phyloP scores from a whole-genome alignment of 1,139 yeast species.

The Protomyces lactucae-debilis region DNA sequence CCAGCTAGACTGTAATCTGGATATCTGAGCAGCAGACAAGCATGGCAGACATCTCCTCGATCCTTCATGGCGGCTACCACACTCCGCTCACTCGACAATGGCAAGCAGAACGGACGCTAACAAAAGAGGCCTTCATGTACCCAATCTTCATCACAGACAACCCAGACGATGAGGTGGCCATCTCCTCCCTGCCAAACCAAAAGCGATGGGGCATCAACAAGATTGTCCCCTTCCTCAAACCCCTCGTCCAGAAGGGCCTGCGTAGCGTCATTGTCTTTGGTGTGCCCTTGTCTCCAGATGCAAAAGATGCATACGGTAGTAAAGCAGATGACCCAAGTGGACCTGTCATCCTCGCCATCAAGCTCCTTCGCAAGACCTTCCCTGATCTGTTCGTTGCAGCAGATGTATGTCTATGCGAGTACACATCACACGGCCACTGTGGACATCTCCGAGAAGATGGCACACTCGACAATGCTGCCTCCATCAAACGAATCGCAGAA shows the following conservation, averaged over 20 bases:
- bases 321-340: constrained; percentile 96
- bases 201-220: constrained; percentile 74
- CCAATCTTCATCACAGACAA: constrained; percentile 82
- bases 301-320: constrained; percentile 75
- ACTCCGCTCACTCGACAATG: constrained; percentile 85
- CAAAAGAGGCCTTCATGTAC: constrained; percentile 68
- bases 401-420: constrained; percentile 95
- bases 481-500: constrained; percentile 81
- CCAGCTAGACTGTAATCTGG: too few relatives aligned
- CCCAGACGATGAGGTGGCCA: constrained; percentile 70
- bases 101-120: constrained; percentile 80
- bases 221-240: constrained; percentile 63
- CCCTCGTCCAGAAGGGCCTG: constrained; percentile 74
- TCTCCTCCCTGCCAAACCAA: constrained; percentile 80
- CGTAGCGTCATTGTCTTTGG: constrained; percentile 86
- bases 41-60: constrained; percentile 24
- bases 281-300: constrained; percentile 69
- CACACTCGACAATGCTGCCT: constrained; percentile 63
- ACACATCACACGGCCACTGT: constrained; percentile 95
- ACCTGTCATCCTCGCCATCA: constrained; percentile 80
- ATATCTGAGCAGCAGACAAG: background rate
- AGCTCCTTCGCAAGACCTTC: constrained; percentile 56
- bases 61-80: constrained; percentile 52
- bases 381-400: constrained; percentile 85
- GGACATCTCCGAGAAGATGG: constrained; percentile 88